Evolutionary conservation across 129 eudicot species (phyloP).

Genomic region (Saussurea involucrata): DNA sequence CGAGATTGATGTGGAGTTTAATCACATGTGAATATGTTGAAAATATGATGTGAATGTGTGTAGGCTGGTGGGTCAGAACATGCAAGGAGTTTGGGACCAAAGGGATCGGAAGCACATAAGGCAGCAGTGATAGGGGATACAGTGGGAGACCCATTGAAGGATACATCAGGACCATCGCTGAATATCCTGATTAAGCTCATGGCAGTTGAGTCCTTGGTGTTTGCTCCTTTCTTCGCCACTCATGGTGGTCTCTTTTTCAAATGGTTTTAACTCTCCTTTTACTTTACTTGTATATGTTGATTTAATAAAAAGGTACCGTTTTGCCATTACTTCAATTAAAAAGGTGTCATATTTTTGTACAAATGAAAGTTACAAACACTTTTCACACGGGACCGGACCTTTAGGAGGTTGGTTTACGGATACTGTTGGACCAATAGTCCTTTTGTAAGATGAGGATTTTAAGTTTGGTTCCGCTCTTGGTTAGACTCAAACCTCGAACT

Average conservation of each 20-base stretch:
- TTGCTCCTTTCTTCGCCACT: constrained; percentile 49
- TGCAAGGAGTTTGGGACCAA: constrained; percentile 45
- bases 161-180: constrained; percentile 53
- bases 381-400: no score
- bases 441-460: no score
- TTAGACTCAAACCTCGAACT: no score
- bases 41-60: neutral
- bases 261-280: constrained; percentile 16
- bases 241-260: constrained; percentile 48
- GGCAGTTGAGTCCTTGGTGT: constrained; percentile 53
- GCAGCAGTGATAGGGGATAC: constrained; percentile 59
- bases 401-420: no score
- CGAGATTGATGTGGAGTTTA: neutral
- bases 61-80: constrained; percentile 49
- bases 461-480: no score
- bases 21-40: neutral
- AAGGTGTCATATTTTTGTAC: no score
- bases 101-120: constrained; percentile 57
- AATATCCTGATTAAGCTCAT: constrained; percentile 52
- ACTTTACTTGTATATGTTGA: neutral
- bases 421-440: no score
- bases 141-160: constrained; percentile 52
- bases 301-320: neutral
- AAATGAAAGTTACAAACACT: no score
- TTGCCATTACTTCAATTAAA: neutral